These are phyloP conservation scores for Clonostachys rhizophaga DNA, from an alignment of 2,329 filamentous ascomycete species.

Conservation along the genomic window DNA sequence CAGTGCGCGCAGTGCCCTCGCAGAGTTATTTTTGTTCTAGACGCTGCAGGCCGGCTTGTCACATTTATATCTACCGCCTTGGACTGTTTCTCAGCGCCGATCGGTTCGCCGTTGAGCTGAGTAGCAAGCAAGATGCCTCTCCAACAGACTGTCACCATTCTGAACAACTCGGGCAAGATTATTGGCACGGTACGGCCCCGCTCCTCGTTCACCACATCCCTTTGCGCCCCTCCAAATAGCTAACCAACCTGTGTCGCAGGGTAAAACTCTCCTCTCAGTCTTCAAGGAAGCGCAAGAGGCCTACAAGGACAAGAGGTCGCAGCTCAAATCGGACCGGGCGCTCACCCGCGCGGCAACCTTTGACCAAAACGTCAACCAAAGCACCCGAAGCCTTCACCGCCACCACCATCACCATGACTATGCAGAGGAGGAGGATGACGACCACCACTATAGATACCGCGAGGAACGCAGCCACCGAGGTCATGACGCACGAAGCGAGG, in stretches of 20 bases:
- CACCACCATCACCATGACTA: slow-evolving; percentile 18
- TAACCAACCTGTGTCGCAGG: slow-evolving; percentile 42
- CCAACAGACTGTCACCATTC: slow-evolving; percentile 70
- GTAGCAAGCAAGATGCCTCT: slow-evolving; percentile 17
- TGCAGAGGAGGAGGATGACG: slow-evolving; percentile 22
- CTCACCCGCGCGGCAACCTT: slow-evolving; percentile 59
- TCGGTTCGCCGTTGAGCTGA: background rate
- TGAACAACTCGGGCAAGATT: slow-evolving; percentile 78
- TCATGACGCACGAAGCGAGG: slow-evolving; percentile 16
- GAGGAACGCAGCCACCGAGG: slow-evolving; percentile 24
- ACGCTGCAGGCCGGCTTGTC: background rate
- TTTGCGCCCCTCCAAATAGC: background rate
- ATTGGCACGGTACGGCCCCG: slow-evolving; percentile 64
- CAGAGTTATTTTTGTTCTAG: background rate
- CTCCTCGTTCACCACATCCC: background rate
- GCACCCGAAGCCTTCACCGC: background rate
- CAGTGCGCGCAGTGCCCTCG: background rate
- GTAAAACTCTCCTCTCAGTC: slow-evolving; percentile 83
- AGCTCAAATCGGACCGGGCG: slow-evolving; percentile 63
- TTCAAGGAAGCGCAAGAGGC: slow-evolving; percentile 89
- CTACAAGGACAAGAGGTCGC: slow-evolving; percentile 83
- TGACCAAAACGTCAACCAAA: slow-evolving; percentile 21
- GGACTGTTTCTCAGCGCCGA: slow-evolving; percentile 1
- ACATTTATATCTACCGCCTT: background rate
- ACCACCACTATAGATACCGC: slow-evolving; percentile 22